phyloP scores from a whole-genome alignment of 176 grass and related monocot species.

The Ensete glaucum region DNA sequence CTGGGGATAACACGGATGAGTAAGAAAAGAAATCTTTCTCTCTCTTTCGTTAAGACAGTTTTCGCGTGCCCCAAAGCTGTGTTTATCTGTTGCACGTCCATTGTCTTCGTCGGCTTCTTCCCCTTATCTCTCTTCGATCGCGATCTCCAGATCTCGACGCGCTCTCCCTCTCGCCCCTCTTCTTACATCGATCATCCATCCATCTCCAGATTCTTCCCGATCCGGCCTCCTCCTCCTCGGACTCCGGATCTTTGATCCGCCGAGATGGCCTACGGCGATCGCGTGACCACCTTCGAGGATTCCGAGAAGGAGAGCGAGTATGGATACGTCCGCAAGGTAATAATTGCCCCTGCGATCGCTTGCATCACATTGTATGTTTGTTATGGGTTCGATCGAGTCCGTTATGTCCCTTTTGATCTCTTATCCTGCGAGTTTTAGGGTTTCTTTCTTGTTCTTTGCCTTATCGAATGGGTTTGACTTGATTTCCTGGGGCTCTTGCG shows the following conservation, averaged over 20 bases:
- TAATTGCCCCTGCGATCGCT: neutral
- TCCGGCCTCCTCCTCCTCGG: neutral
- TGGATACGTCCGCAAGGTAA: slow-evolving; percentile 94
- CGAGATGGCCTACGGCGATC: slow-evolving; percentile 57
- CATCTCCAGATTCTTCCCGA: neutral
- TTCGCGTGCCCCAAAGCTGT: neutral
- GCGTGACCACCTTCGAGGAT: slow-evolving; percentile 90
- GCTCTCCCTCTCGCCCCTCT: neutral
- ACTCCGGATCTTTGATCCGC: slow-evolving; percentile 23
- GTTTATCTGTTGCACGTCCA: neutral
- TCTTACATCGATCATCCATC: neutral
- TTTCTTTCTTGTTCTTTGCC: neutral
- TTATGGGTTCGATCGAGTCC: neutral
- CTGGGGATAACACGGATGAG: accelerated
- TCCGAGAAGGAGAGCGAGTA: slow-evolving; percentile 94
- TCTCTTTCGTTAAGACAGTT: neutral
- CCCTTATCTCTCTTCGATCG: neutral
- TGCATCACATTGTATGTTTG: neutral
- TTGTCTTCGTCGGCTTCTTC: neutral
- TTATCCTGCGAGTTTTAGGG: neutral
- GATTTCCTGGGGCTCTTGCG: neutral
- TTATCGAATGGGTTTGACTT: neutral
- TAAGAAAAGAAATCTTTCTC: neutral
- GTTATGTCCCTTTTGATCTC: neutral
- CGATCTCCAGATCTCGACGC: neutral